phyloP scores from a whole-genome alignment of 2,329 filamentous ascomycete genomes.

The Incumbomyces delicatus region DNA sequence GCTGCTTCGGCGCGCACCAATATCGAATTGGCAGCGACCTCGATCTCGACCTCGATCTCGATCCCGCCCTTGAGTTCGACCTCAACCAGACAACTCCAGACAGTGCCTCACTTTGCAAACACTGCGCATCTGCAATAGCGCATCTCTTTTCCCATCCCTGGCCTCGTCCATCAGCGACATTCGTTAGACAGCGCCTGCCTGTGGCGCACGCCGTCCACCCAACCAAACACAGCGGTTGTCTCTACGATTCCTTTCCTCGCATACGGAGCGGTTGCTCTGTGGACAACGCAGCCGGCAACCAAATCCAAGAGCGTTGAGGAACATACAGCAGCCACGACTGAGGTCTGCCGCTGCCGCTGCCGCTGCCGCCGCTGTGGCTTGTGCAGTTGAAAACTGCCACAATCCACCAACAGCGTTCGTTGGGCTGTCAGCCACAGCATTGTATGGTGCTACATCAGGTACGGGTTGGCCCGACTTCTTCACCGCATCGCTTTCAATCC shows the following conservation, averaged over 20 bases:
- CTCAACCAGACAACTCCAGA: background rate
- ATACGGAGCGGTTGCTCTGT: background rate
- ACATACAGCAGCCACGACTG: background rate
- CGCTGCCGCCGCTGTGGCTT: background rate
- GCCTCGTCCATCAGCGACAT: background rate
- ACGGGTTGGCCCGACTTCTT: background rate
- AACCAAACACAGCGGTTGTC: background rate
- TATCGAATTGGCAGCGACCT: background rate
- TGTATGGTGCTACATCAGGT: slow-evolving; percentile 7
- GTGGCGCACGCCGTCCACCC: background rate
- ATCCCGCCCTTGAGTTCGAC: background rate
- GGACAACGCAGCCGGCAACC: too few species aligned
- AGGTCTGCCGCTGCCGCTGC: background rate
- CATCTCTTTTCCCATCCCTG: background rate
- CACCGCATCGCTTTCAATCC: background rate
- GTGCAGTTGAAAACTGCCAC: slow-evolving; percentile 4
- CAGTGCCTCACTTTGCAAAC: background rate
- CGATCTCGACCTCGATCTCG: background rate
- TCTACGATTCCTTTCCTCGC: background rate
- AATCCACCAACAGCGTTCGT: background rate
- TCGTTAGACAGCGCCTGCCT: background rate
- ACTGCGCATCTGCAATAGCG: slow-evolving; percentile 9
- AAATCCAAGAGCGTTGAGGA: background rate
- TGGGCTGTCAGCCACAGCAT: slow-evolving; percentile 1
- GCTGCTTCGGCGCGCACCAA: too few species aligned